Evolutionary conservation across 2,329 filamentous ascomycete genomes (phyloP).

Genomic region (Fusarium palustre): DNA sequence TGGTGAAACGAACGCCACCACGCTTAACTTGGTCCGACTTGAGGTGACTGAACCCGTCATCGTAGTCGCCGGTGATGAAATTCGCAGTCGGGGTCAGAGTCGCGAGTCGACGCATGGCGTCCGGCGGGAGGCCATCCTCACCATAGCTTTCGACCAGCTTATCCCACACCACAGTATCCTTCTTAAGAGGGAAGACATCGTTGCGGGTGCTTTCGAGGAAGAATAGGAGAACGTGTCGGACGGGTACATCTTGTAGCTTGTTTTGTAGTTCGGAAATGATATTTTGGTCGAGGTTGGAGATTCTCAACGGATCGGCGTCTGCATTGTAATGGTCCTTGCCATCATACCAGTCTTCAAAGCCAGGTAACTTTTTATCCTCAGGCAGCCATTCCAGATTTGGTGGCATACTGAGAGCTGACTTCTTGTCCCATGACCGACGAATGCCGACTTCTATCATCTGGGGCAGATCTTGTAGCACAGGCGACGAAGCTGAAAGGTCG

Average conservation of each 20-base stretch:
- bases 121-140: slow-evolving; percentile 48
- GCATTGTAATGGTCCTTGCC: slow-evolving; percentile 52
- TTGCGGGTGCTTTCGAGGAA: slow-evolving; percentile 59
- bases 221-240: slow-evolving; percentile 58
- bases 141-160: slow-evolving; percentile 49
- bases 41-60: slow-evolving; percentile 50
- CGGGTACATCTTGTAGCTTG: slow-evolving; percentile 48
- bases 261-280: slow-evolving; percentile 45
- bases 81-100: slow-evolving; percentile 51
- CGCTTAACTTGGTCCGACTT: slow-evolving; percentile 34
- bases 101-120: slow-evolving; percentile 45
- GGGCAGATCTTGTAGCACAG: slow-evolving; percentile 43
- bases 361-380: slow-evolving; percentile 27
- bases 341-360: slow-evolving; percentile 49
- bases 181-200: slow-evolving; percentile 60
- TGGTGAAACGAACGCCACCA: slow-evolving; percentile 56
- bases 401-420: slow-evolving; percentile 42
- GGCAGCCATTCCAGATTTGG: slow-evolving; percentile 47
- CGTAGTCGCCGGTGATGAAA: slow-evolving; percentile 52
- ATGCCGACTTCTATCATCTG: slow-evolving; percentile 41
- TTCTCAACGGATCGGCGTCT: slow-evolving; percentile 54
- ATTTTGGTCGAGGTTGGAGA: slow-evolving; percentile 53
- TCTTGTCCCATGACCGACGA: slow-evolving; percentile 46
- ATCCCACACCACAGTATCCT: slow-evolving; percentile 53
- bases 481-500: slow-evolving; percentile 48